A percentile compares a stretch with the other conserved stretches of the same genome.
phyloP scores from a whole-genome alignment of 352 stramenopile species.

The Pythium dissimile region DNA sequence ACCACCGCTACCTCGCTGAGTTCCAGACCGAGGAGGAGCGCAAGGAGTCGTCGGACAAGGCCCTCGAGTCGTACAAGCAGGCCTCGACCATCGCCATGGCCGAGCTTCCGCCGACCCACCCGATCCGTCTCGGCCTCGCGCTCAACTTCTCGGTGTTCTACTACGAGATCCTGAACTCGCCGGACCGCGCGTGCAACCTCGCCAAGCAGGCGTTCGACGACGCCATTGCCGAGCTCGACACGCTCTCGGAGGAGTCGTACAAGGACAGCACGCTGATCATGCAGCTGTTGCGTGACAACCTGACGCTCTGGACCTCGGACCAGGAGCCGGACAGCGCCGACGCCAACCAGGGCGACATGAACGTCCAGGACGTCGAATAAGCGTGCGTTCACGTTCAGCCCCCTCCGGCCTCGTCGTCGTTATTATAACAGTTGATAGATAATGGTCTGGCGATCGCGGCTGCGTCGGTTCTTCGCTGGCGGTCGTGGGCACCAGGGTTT shows the following conservation, averaged over 20 bases:
- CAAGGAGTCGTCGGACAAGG: constrained; percentile 91
- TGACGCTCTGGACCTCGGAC: constrained; percentile 98
- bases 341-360: constrained; percentile 88
- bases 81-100: constrained; percentile 91
- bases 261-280: constrained; percentile 99
- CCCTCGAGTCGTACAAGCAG: constrained; percentile 76
- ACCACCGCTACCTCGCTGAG: constrained; percentile 99
- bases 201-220: constrained; percentile 98
- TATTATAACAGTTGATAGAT: constrained; percentile 35
- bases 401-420: constrained; percentile 4
- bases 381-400: constrained; percentile 2
- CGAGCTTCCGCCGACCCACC: constrained; percentile 97
- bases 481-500: constrained; percentile 10
- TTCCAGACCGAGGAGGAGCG: constrained; percentile 96
- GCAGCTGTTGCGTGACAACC: constrained; percentile 99
- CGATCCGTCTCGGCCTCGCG: constrained; percentile 97
- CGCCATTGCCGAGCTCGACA: constrained; percentile 99
- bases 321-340: constrained; percentile 88
- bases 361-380: constrained; percentile 83
- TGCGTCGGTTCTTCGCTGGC: constrained; percentile 3
- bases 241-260: constrained; percentile 98
- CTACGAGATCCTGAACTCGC: constrained; percentile 99
- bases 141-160: constrained; percentile 99
- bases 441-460: constrained; percentile 22
- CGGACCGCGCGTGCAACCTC: constrained; percentile 90